Base-by-base conservation (phyloP, 192 early-diverging fungal species). In the Spizellomyces sp. region DNA sequence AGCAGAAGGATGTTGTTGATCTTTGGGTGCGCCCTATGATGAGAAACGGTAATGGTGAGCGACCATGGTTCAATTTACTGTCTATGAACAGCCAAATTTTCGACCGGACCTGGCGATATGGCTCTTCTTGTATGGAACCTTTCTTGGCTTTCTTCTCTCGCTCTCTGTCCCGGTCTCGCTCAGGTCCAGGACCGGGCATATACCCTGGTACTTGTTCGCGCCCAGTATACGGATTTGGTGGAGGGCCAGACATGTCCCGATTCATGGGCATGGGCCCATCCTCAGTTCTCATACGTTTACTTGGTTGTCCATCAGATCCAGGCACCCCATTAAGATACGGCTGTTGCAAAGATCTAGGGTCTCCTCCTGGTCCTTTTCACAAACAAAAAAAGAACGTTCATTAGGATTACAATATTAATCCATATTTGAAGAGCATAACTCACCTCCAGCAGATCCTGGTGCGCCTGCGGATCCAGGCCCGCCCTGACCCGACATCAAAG, bases 401-500 rank as follows among this genome's bases (percentile, higher is more conserved):
- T 36, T 36, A 36, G 27, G 27, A 48, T 10, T 0, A 19, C 3
- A 36, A 36, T 36, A 36, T 52, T n/a, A n/a, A 52, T 9, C 50
- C 50, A 52, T 52, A n/a, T n/a, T 60, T 60, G 58, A 8, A 19
- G 58, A 60, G n/a, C n/a, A n/a, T n/a, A 52, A 52, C 48, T 52
- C n/a, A 52, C 48, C 48, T 10, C 48, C 48, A 9, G 48, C 48
- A 52, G n/a, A n/a, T n/a, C 48, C 48, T 10, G 48, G 48, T n/a
- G 48, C 48, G 48, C n/a, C n/a, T 52, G 62, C 22, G 9, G 62
- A 14, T 22, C 62, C 62, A 12, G 43, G 62, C 6, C 62, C 62
- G 15, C 66, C 66, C 6, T 58, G 52, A 9, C 52, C 36, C 10
- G 62, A 64, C 79, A 80, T 80, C 44, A 80, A 70, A 5, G 79